These are phyloP conservation scores for Epichloe festucae DNA, from an alignment of 2,329 filamentous ascomycete species.

Conservation along the genomic window DNA sequence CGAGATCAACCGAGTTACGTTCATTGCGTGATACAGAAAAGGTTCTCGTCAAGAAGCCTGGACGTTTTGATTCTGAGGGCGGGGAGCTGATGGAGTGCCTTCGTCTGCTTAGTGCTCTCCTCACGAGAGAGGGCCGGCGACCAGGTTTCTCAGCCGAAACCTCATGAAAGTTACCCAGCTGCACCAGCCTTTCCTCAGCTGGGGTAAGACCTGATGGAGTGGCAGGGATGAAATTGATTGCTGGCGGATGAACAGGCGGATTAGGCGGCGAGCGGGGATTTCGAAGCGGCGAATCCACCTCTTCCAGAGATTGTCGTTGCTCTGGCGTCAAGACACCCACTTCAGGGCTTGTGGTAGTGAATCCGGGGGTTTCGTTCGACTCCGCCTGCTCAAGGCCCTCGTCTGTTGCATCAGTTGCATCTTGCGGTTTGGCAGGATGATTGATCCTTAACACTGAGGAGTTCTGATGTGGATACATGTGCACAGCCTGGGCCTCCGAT, in stretches of 20 bases:
- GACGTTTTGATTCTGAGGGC: constrained; percentile 24
- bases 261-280: constrained; percentile 48
- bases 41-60: constrained; percentile 34
- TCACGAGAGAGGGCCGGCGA: constrained; percentile 37
- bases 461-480: constrained; percentile 51
- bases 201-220: constrained; percentile 49
- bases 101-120: constrained; percentile 38
- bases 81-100: constrained; percentile 30
- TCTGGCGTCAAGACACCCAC: constrained; percentile 37
- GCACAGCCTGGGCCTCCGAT: constrained; percentile 49
- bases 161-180: constrained; percentile 42
- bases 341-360: constrained; percentile 26
- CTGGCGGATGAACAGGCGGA: constrained; percentile 29
- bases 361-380: constrained; percentile 19
- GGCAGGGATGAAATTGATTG: constrained; percentile 48
- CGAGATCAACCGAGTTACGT: constrained; percentile 19
- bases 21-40: constrained; percentile 38
- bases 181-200: constrained; percentile 35
- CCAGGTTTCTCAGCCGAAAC: constrained; percentile 31
- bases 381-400: constrained; percentile 11
- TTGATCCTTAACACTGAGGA: constrained; percentile 49
- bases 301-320: constrained; percentile 32
- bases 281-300: constrained; percentile 47
- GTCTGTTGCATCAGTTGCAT: constrained; percentile 25
- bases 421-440: constrained; percentile 38